Conservation (phyloP, 2,329 filamentous ascomycete genomes). For the Aschersonia sp. region DNA sequence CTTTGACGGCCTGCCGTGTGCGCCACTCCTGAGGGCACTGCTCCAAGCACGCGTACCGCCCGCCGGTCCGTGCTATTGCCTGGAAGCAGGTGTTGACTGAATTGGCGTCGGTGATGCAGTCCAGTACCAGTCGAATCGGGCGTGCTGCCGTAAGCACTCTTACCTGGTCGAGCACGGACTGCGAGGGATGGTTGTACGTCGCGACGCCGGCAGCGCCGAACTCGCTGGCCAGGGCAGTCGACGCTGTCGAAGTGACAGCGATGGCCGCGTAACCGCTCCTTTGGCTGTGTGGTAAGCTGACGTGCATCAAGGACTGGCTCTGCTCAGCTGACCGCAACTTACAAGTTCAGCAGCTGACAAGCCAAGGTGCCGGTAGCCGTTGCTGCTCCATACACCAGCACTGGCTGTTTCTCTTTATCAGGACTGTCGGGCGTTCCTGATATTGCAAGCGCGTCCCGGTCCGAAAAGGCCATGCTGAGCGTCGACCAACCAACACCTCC, state of each 20-base stretch:
- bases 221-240: background rate
- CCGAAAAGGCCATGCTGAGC: background rate
- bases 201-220: background rate
- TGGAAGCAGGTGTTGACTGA: constrained; percentile 12
- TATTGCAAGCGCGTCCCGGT: background rate
- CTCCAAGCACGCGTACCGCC: constrained; percentile 17
- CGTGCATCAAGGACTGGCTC: no score
- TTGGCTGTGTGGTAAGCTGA: background rate
- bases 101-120: constrained; percentile 16
- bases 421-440: background rate
- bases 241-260: background rate
- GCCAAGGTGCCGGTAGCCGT: background rate
- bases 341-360: background rate
- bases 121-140: constrained; percentile 12
- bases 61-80: constrained; percentile 13
- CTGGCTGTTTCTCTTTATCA: background rate
- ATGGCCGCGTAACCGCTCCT: background rate
- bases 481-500: background rate
- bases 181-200: background rate
- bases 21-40: constrained; percentile 7
- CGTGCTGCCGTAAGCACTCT: background rate
- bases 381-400: background rate
- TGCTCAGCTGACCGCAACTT: background rate
- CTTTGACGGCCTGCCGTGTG: constrained; percentile 9
- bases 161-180: background rate